Base-by-base conservation (phyloP, 495 filamentous ascomycete genomes). In the Aspergillus nidulans region DNA sequence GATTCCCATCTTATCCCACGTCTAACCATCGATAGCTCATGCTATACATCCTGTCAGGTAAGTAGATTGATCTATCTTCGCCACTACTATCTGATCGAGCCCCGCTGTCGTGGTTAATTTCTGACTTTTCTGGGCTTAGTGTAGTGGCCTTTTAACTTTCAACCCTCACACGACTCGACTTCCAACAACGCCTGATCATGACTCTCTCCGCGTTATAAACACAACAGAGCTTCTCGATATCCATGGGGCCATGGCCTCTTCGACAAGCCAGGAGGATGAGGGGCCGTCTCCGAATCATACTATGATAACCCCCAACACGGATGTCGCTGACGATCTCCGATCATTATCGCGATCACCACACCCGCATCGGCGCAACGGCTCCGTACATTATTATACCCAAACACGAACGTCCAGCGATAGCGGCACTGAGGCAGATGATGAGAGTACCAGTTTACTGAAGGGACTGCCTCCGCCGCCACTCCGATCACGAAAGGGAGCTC, bases 391-490 rank as follows among this genome's bases (percentile, higher is more conserved):
- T 54, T 65, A 68, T 42, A 78, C 79, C 15, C 75, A 78, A 5
- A 79, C 79, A n/a, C 75, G 78, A 5, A 79, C 83, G 6, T 78
- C 81, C 12, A 94, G 90, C 69, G 90, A 96, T 49, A 94, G 90
- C 63, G 91, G 91, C 43, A 95, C 90, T 10, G 91, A 97, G 63
- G 89, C 91, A 15, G 89, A 96, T 63, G 91, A 96, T 75, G 91
- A 96, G 65, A 81, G 78, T 42, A 81, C 77, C 2, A 68, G 70
- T 8, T 82, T 91, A 57, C 76, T 95, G 58, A 89, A 85, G 64
- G 88, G 90, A 4, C 68, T 96, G 26, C 91, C 91, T 1, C 87
- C 90, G 0, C 88, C 91, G 1, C 85, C 81, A 23, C 52, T 79
- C 15, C 78, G 85, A 34, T 79, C 83, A 16, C 82, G 85, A 52